Base-by-base conservation (phyloP, 176 grass and related monocot species). In the Lolium rigidum region DNA sequence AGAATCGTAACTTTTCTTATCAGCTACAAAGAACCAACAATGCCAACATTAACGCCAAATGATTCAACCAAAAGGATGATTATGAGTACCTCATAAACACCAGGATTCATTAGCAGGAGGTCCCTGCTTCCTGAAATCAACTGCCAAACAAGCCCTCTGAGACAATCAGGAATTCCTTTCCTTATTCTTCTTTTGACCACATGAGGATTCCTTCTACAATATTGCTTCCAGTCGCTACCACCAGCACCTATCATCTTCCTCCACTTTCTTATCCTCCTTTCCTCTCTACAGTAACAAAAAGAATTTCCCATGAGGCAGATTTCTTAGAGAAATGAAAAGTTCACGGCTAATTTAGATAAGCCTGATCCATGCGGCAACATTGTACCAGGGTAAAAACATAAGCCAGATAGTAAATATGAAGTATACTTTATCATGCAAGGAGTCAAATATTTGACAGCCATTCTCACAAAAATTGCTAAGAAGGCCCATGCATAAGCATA, bases 201-300 rank as follows among this genome's bases (percentile, higher is more conserved):
- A 84, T 96, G 94, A 21, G 97, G 87, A 47, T 65, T 65, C 62
- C 13, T 66, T 66, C 63, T 94, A 90, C 92, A 84, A 91, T 96
- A 99, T 73, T 99, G 94, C 70, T 89, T 94, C 94, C 94, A 99
- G 70, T 99, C 94, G 78, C 88, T 96, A 20, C 94, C 90, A 80
- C 97, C 97, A 82, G 94, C 87, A 35, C 97, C 97, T 84, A 99
- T 94, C 94, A 99, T 99, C 89, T 94, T 94, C 90, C 97, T 96
- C 97, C 97, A 99, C 74, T 99, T 99, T 71, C 86, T 94, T 90
- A 99, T 96, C 74, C 88, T 83, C 71, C 82, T 90, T 84, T 96
- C 90, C 68, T 99, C 97, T 66, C 97, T 99, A 61, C 11, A 69
- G 18, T 80, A 59, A 66, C 58, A 11, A 7, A 20, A 18, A 18